Conservation (phyloP, 129 eudicot species). For the Sambucus nigra region DNA sequence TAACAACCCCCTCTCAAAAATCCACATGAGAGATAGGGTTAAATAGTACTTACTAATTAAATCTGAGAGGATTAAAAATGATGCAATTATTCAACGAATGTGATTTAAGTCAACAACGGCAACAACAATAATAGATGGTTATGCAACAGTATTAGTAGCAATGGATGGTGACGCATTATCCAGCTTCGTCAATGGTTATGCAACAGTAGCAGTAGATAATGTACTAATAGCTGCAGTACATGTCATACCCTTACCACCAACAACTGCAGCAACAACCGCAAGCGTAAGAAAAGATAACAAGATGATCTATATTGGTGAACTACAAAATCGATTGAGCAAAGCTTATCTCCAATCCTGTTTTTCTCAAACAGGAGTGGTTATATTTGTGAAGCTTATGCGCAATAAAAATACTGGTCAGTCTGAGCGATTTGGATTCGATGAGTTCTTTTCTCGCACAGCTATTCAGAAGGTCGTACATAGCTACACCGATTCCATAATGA, state of each 20-base stretch:
- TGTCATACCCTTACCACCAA: slow-evolving; percentile 1
- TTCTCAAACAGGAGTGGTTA: slow-evolving; percentile 29
- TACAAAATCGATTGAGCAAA: slow-evolving; percentile 34
- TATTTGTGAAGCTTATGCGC: slow-evolving; percentile 77
- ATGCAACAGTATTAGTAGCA: no score
- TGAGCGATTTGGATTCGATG: slow-evolving; percentile 79
- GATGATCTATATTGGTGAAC: slow-evolving; percentile 42
- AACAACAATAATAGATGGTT: slow-evolving; percentile 11
- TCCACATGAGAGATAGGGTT: no score
- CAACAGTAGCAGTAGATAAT: not conserved
- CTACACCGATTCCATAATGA: slow-evolving; percentile 57
- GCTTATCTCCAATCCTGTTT: slow-evolving; percentile 24
- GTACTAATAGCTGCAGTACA: not conserved
- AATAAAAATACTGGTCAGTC: slow-evolving; percentile 81
- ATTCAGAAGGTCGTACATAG: slow-evolving; percentile 69
- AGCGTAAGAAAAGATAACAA: slow-evolving; percentile 20
- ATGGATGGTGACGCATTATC: slow-evolving; percentile 45
- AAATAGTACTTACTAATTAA: no score
- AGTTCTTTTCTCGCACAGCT: slow-evolving; percentile 58
- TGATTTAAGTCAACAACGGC: slow-evolving; percentile 43
- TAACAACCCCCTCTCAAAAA: no score
- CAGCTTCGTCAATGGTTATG: slow-evolving; percentile 6
- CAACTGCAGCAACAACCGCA: slow-evolving; percentile 13
- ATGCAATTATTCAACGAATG: no score
- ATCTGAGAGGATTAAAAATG: no score